Percentiles rank a stretch among this genome's conserved stretches.
phyloP scores from a whole-genome alignment of 306 rosid species.

The Adenanthera pavonina region DNA sequence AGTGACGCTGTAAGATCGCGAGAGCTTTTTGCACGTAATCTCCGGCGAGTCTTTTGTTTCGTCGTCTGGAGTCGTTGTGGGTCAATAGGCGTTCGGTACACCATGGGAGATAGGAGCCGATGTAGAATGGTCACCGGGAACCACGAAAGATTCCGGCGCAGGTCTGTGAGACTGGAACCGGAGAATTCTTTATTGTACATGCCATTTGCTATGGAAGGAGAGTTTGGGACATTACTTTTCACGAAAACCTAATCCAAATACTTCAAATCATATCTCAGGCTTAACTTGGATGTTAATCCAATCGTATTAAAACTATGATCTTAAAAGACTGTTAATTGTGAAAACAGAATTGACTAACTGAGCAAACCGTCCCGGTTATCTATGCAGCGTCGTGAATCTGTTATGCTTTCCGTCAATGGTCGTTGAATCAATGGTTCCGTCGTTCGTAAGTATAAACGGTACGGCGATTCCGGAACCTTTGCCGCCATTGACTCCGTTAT shows the following conservation, averaged over 20 bases:
- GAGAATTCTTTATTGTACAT: slow-evolving; percentile 56
- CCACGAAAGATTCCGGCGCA: slow-evolving; percentile 23
- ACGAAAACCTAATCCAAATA: not conserved
- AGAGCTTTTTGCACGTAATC: slow-evolving; percentile 4
- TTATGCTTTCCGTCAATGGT: slow-evolving; percentile 45
- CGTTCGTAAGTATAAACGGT: not conserved
- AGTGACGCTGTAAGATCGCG: slow-evolving; percentile 28
- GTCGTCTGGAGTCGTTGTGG: slow-evolving; percentile 29
- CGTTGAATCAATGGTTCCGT: not conserved
- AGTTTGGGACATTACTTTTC: slow-evolving; percentile 52
- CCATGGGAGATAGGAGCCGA: not conserved
- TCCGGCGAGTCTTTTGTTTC: slow-evolving; percentile 50
- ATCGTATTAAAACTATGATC: not conserved
- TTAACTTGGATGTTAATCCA: slow-evolving; percentile 20
- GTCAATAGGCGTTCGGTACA: not conserved
- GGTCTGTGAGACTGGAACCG: slow-evolving; percentile 47
- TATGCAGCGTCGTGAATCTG: slow-evolving; percentile 48
- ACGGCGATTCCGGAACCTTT: slow-evolving; percentile 39
- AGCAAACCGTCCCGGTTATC: slow-evolving; percentile 37
- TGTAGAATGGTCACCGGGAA: slow-evolving; percentile 6
- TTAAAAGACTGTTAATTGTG: slow-evolving; percentile 2
- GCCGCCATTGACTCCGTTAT: slow-evolving; percentile 42
- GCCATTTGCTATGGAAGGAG: slow-evolving; percentile 78
- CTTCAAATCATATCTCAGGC: not conserved
- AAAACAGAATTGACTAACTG: slow-evolving; percentile 18